phyloP scores from a whole-genome alignment of 306 rosid genomes.

The Vachellia collinsii region DNA sequence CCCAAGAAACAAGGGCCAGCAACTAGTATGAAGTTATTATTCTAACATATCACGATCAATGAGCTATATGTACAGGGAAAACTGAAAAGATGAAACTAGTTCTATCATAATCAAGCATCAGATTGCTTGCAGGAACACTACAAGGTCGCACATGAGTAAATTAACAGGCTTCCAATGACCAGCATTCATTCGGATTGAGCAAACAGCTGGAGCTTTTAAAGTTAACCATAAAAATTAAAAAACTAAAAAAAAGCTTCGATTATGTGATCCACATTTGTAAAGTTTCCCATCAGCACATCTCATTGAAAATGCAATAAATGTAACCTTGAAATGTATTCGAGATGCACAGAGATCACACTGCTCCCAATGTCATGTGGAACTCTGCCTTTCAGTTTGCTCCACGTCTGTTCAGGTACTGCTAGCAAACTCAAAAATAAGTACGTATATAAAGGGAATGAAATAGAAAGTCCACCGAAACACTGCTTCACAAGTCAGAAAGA shows the following conservation, averaged over 20 bases:
- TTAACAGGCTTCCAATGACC: constrained; percentile 26
- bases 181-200: constrained; percentile 21
- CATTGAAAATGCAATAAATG: constrained; percentile 47
- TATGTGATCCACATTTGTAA: constrained; percentile 38
- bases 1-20: neutral
- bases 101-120: constrained; percentile 29
- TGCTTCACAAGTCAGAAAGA: constrained; percentile 6
- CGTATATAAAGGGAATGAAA: neutral
- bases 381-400: constrained; percentile 31
- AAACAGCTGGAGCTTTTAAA: constrained; percentile 31
- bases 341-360: constrained; percentile 12
- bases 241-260: neutral
- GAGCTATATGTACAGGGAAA: constrained; percentile 34
- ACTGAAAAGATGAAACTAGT: constrained; percentile 1
- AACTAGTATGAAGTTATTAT: constrained; percentile 11
- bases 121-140: constrained; percentile 33
- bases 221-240: constrained; percentile 1
- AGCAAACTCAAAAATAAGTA: constrained; percentile 23
- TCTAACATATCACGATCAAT: constrained; percentile 33
- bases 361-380: constrained; percentile 41
- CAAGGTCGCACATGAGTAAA: constrained; percentile 17
- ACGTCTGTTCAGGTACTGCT: constrained; percentile 35
- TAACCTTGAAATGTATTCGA: constrained; percentile 42
- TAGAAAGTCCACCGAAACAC: neutral
- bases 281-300: constrained; percentile 45